Evolutionary conservation across 129 eudicot species (phyloP), one percentile per base, ranked within the genome.

Genomic region (Chrysanthemum seticuspe): DNA sequence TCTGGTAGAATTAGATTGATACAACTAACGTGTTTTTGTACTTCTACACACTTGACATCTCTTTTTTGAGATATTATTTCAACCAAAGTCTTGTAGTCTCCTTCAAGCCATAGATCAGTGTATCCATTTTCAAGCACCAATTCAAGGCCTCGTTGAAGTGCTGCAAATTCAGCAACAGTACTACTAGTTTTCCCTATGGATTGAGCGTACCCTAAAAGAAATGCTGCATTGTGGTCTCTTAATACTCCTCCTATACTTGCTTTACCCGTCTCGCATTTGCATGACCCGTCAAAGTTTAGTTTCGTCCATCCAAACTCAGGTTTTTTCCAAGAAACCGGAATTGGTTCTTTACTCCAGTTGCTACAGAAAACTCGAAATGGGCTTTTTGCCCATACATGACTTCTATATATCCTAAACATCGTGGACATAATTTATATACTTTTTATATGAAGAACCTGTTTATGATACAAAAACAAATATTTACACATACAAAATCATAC

Each of bases 181-280:
- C 97, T 94, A 21, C 72, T 78, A 27, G 81, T 75, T 70, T 56
- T 74, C 13, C 89, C 96, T 2, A 89, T 93, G 72, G 96, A 78
- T 74, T 94, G 96, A 0, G 97, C 92, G 10, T 90, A 94, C 6
- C 99, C 99, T 2, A 90, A 79, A 16, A 89, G n/a, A 49, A 93
- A 93, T 2, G 86, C 82, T 0, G 98, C 92, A 11, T 87, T 81
- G 56, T 92, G 92, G 73, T 92, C 79, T 34, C 98, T 70, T 62
- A 93, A 56, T 3, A 93, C 82, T 2, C 98, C 98, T 53, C 98
- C 98, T 25, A 94, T 90, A 87, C 97, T 94, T 4, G 87, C 68
- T 79, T 79, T 83, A 49, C 99, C 94, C 0, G 89, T 90, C 68
- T 81, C 82, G 34, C 81, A 80, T 62, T 88, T 94, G 86, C 87